Conservation (phyloP, 768 basidiomycete species). For the Lactarius sanguifluus region DNA sequence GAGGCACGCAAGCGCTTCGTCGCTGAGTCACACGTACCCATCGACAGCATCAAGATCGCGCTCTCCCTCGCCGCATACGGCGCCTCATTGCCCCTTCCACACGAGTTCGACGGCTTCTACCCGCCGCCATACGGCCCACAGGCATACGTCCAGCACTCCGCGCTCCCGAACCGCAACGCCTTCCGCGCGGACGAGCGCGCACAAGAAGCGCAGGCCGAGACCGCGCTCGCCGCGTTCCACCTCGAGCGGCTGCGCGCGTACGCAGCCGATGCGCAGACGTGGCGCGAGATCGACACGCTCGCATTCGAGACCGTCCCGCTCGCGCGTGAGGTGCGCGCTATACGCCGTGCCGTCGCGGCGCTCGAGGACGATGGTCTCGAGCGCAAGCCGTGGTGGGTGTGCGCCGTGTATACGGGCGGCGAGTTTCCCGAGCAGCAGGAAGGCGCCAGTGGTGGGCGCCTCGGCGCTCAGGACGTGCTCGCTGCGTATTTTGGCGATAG, state of each 20-base stretch:
- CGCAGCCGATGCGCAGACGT: slow-evolving; percentile 47
- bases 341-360: slow-evolving; percentile 55
- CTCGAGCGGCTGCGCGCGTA: slow-evolving; percentile 57
- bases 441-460: slow-evolving; percentile 30
- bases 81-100: slow-evolving; percentile 59
- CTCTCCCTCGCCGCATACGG: slow-evolving; percentile 78
- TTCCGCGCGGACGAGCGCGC: slow-evolving; percentile 38
- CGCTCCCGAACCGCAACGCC: slow-evolving; percentile 41
- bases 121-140: slow-evolving; percentile 73
- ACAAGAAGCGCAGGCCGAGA: slow-evolving; percentile 42
- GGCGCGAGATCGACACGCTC: slow-evolving; percentile 58
- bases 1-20: slow-evolving; percentile 45
- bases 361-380: slow-evolving; percentile 35
- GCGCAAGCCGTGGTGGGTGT: slow-evolving; percentile 75
- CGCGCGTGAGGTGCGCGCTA: slow-evolving; percentile 60
- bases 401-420: slow-evolving; percentile 58
- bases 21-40: slow-evolving; percentile 25
- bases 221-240: slow-evolving; percentile 62
- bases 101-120: slow-evolving; percentile 75
- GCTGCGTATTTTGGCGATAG: slow-evolving; percentile 38
- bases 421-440: slow-evolving; percentile 44
- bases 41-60: slow-evolving; percentile 47
- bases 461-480: slow-evolving; percentile 45
- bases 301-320: slow-evolving; percentile 82
- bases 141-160: slow-evolving; percentile 28